phyloP scores from a whole-genome alignment of 2,329 filamentous ascomycete species.

The Penicillium sp. region DNA sequence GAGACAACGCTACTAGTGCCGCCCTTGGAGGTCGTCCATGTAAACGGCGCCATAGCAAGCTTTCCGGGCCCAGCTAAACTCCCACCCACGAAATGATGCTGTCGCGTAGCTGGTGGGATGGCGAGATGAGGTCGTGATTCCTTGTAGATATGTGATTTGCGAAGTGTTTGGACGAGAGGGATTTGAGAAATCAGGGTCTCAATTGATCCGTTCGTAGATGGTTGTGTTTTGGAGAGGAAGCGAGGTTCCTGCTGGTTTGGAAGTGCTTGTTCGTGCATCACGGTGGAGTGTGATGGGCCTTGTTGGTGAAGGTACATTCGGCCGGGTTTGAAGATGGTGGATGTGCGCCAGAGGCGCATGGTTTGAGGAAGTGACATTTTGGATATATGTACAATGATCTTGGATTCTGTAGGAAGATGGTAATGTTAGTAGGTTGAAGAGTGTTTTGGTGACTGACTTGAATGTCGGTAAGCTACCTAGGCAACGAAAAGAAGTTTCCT shows the following conservation, averaged over 20 bases:
- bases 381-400: background rate
- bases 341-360: conserved; percentile 12
- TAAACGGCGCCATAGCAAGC: conserved; percentile 70
- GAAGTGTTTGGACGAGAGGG: conserved; percentile 64
- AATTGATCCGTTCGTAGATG: conserved; percentile 8
- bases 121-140: conserved; percentile 81
- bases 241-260: conserved; percentile 9
- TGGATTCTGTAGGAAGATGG: background rate
- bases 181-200: conserved; percentile 44
- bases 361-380: conserved; percentile 13
- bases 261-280: conserved; percentile 23
- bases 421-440: background rate
- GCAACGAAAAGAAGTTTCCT: conserved; percentile 4
- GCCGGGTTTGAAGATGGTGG: conserved; percentile 1
- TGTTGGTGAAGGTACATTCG: conserved; percentile 18
- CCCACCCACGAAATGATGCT: conserved; percentile 73
- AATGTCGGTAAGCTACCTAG: background rate
- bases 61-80: conserved; percentile 67
- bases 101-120: conserved; percentile 64
- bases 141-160: conserved; percentile 58
- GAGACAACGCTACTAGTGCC: conserved; percentile 21
- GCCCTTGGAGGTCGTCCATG: conserved; percentile 24
- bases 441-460: background rate
- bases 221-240: conserved; percentile 8
- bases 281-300: conserved; percentile 21